Conservation (phyloP, 495 filamentous ascomycete genomes). For the Lophiostoma macrostomum region DNA sequence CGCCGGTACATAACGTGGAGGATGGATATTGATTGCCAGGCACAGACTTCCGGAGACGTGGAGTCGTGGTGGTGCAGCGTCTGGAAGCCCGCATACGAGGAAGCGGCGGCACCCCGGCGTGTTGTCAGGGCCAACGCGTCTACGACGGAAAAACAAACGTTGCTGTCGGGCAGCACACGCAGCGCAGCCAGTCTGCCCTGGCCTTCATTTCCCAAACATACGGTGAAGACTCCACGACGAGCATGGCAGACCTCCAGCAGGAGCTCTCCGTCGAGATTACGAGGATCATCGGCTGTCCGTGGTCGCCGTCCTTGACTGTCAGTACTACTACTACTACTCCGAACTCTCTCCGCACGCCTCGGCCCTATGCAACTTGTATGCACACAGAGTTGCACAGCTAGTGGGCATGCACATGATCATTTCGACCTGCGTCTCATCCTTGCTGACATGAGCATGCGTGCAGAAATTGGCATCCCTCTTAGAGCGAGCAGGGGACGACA, state of each 20-base stretch:
- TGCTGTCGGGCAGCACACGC: neutral
- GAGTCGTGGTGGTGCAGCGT: neutral
- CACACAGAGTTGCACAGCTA: slow-evolving; percentile 7
- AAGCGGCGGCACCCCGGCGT: neutral
- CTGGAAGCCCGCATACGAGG: neutral
- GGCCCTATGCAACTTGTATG: neutral
- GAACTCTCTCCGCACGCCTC: slow-evolving; percentile 4
- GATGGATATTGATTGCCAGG: neutral
- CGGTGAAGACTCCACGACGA: slow-evolving; percentile 1
- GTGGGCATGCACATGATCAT: slow-evolving; percentile 30
- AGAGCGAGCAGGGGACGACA: slow-evolving; percentile 3
- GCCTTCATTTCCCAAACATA: neutral
- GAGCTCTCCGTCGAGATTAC: slow-evolving; percentile 22
- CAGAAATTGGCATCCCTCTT: slow-evolving; percentile 35
- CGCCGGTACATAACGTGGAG: neutral
- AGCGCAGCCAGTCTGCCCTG: neutral
- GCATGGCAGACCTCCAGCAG: slow-evolving; percentile 11
- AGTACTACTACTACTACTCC: neutral
- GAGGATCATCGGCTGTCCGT: slow-evolving; percentile 21
- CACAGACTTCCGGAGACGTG: neutral
- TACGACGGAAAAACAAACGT: slow-evolving; percentile 14
- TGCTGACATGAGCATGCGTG: slow-evolving; percentile 23
- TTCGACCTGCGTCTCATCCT: slow-evolving; percentile 13
- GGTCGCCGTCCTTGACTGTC: slow-evolving; percentile 21
- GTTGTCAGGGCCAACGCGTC: slow-evolving; percentile 24